phyloP scores from a whole-genome alignment of 441 rosid species.

The Croton laevigatus region DNA sequence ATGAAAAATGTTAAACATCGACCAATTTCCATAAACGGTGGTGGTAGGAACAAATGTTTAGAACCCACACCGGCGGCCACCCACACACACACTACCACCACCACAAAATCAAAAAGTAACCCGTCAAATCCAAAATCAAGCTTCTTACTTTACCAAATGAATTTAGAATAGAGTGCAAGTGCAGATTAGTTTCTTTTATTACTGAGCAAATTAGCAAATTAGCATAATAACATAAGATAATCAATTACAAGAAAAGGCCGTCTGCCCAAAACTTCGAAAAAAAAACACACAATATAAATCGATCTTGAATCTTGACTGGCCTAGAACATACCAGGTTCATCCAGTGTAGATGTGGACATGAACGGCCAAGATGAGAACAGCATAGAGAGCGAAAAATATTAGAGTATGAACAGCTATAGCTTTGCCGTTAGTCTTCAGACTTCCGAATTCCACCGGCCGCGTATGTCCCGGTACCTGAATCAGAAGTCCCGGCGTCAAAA shows the following conservation, averaged over 20 bases:
- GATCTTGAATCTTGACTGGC: neutral
- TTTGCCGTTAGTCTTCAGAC: slow-evolving; percentile 88
- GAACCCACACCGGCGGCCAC: neutral
- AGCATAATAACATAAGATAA: neutral
- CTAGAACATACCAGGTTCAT: slow-evolving; percentile 28
- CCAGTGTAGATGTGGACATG: slow-evolving; percentile 84
- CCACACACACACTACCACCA: neutral
- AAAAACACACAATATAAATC: neutral
- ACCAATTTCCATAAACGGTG: too few species aligned
- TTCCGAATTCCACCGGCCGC: slow-evolving; percentile 65
- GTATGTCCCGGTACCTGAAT: slow-evolving; percentile 68
- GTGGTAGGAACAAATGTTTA: neutral
- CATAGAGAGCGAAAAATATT: slow-evolving; percentile 73
- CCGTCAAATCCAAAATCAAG: neutral
- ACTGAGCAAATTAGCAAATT: neutral
- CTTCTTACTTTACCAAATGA: neutral
- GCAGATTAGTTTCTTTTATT: neutral
- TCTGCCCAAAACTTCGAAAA: neutral
- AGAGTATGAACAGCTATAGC: slow-evolving; percentile 75
- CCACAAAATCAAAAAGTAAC: neutral
- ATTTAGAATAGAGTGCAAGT: neutral
- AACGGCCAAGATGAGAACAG: slow-evolving; percentile 66
- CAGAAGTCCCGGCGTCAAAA: slow-evolving; percentile 81
- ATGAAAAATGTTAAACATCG: too few species aligned
- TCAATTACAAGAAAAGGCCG: neutral